Evolutionary conservation across 768 basidiomycete species (phyloP).

Genomic region (Lactarius indigo): DNA sequence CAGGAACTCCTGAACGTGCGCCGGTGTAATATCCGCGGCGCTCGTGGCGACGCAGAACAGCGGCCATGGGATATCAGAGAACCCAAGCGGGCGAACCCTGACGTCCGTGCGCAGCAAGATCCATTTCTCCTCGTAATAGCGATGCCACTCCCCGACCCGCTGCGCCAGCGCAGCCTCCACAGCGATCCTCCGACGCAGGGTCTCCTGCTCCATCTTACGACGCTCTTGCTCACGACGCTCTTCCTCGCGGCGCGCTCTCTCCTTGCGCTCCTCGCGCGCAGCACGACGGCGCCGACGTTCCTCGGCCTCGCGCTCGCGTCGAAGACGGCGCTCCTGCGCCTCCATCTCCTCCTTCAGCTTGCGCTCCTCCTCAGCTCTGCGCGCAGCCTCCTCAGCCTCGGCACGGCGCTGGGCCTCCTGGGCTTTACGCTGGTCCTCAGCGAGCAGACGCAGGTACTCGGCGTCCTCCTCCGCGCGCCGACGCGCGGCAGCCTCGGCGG

Average conservation of each 20-base stretch:
- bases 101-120: conserved; percentile 5
- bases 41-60: conserved; percentile 29
- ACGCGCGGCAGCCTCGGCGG: background rate
- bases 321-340: background rate
- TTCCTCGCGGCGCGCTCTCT: background rate
- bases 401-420: conserved; percentile 9
- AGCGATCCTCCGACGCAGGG: background rate
- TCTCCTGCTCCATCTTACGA: background rate
- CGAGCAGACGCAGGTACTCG: background rate
- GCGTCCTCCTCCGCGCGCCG: conserved; percentile 1
- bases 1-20: conserved; percentile 39
- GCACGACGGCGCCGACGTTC: background rate
- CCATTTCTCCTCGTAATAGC: conserved; percentile 25
- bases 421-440: conserved; percentile 2
- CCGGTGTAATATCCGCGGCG: conserved; percentile 36
- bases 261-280: conserved; percentile 1
- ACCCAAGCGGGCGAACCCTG: conserved; percentile 20
- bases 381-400: conserved; percentile 7
- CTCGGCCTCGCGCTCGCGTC: background rate
- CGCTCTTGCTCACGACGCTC: background rate
- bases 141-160: background rate
- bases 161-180: background rate
- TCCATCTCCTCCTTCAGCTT: background rate
- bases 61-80: conserved; percentile 46
- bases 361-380: background rate